Base-by-base conservation (phyloP, 108 stramenopile species). In the Skeletonema menzelii region DNA sequence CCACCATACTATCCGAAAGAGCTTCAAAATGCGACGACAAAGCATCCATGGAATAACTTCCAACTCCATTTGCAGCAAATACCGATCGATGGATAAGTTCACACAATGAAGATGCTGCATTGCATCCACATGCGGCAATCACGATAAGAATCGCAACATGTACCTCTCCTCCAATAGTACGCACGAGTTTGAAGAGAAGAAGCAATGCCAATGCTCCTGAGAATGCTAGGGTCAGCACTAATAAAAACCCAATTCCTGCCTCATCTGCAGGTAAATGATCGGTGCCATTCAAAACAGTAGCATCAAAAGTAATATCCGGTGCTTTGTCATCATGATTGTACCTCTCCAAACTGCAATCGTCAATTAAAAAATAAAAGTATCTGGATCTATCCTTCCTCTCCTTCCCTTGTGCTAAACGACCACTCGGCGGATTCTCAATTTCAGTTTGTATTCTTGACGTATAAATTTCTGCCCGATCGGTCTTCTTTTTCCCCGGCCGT, bases 191-290 rank as follows among this genome's bases (percentile, higher is more conserved):
- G 17, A 76, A 56, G 3, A 79, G 60, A 10, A 91, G 67, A 5
- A 82, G 65, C 7, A 81, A 19, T 26, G 84, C 62, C 27, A 91
- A 55, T 0, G 71, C 10, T 8, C 69, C 80, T 20, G 83, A 87
- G 42, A 91, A 56, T 5, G 86, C 14, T 8, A 88, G 32, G 17
- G 84, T 88, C 31, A 87, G 20, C 14, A 82, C 69, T 59, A 90
- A 81, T 28, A 95, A 57, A 35, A 62, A 65, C 0, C 80, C 75
- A 34, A 92, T 73, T 8, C 86, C 86, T 44, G 47, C 68, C 79
- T 95, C 94, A 75, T 95, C 91, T 24, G 88, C 87, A 8, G 88
- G 87, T 34, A 92, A 79, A 67, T 95, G 94, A 27, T 73, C 76
- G 79, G 55, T 76, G 62, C 38, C 70, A 27, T 64, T 76, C 20